These are phyloP conservation scores for Blastosporella zonata DNA, from an alignment of 1,284 basidiomycete genomes.

Conservation along the genomic window DNA sequence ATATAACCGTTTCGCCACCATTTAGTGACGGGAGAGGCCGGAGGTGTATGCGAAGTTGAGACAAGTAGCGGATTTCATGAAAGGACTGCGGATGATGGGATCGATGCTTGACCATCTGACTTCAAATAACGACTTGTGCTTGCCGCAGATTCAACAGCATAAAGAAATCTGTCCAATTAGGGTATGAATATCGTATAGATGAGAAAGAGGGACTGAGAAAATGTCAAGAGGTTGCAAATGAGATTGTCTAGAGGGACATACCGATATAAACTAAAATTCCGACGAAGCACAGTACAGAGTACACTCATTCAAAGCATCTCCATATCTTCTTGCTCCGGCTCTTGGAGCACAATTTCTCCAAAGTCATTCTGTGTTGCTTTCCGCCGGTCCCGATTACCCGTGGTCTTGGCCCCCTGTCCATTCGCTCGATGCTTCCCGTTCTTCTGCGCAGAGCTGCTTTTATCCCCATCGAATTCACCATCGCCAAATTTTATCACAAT, in stretches of 20 bases:
- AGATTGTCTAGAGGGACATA: neutral
- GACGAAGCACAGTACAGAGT: neutral
- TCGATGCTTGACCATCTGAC: too few relatives aligned
- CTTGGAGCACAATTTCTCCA: slow-evolving; percentile 25
- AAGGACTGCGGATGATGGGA: too few relatives aligned
- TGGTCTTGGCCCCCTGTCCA: slow-evolving; percentile 9
- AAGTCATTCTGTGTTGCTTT: slow-evolving; percentile 9
- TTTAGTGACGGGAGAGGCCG: too few relatives aligned
- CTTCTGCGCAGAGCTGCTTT: slow-evolving; percentile 23
- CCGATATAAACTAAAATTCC: neutral
- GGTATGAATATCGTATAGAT: neutral
- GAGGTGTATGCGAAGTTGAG: too few relatives aligned
- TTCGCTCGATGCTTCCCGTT: slow-evolving; percentile 27
- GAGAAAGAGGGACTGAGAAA: neutral
- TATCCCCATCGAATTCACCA: slow-evolving; percentile 43
- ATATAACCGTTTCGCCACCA: neutral
- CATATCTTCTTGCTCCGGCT: slow-evolving; percentile 40
- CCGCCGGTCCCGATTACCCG: slow-evolving; percentile 10
- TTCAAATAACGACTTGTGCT: neutral
- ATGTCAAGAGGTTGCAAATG: neutral
- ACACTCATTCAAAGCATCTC: slow-evolving; percentile 30
- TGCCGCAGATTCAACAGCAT: neutral
- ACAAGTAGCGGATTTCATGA: too few relatives aligned
- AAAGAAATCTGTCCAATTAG: neutral
- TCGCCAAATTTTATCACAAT: slow-evolving; percentile 61